Conservation (phyloP, 345 rosid species). For the Bretschneidera sinensis region DNA sequence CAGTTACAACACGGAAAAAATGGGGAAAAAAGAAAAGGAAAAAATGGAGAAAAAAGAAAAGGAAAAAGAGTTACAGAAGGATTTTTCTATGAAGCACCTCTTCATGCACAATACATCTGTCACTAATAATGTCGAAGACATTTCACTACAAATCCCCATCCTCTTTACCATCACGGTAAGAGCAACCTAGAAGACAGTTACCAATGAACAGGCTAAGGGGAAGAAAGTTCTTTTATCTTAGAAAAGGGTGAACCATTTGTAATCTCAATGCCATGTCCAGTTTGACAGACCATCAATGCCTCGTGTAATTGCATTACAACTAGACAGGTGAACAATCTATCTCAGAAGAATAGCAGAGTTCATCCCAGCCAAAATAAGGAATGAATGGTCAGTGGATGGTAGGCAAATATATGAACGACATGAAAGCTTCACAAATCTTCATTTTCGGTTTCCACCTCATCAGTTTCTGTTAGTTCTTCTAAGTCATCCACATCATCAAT, state of each 20-base stretch:
- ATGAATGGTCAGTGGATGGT: too few species aligned
- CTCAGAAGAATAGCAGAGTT: neutral
- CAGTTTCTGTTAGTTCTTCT: slow-evolving; percentile 45
- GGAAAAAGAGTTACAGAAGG: too few species aligned
- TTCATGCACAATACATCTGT: too few species aligned
- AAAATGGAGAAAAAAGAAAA: too few species aligned
- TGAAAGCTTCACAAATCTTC: slow-evolving; percentile 16
- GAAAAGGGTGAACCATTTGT: neutral
- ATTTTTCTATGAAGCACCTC: too few species aligned
- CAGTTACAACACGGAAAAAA: too few species aligned
- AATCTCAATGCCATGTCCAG: neutral
- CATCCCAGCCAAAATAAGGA: too few species aligned
- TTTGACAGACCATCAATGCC: neutral
- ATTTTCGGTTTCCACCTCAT: slow-evolving; percentile 21
- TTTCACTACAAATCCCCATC: neutral
- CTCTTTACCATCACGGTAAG: neutral
- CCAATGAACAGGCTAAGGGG: neutral
- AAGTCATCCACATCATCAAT: slow-evolving; percentile 69
- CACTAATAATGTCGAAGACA: too few species aligned
- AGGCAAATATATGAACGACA: neutral
- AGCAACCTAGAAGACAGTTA: neutral
- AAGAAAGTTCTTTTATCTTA: too few species aligned
- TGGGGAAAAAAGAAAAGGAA: too few species aligned
- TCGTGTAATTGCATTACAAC: neutral
- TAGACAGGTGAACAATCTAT: neutral